phyloP scores from a whole-genome alignment of 305 asterid species.

The Fraxinus angustifolia region DNA sequence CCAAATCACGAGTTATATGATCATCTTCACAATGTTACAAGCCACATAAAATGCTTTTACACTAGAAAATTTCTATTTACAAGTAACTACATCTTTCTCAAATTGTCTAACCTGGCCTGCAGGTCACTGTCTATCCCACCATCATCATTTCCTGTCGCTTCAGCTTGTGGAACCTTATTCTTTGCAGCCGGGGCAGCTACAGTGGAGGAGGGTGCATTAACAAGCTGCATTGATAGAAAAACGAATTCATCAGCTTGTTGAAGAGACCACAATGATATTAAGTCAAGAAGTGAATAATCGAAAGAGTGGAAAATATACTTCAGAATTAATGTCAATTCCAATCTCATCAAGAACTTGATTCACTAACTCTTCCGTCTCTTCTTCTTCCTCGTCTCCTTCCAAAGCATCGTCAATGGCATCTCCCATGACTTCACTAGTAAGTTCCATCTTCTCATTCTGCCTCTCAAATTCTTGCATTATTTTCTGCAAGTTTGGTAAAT shows the following conservation, averaged over 20 bases:
- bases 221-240: slow-evolving; percentile 56
- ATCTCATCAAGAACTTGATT: slow-evolving; percentile 98
- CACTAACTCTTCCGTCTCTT: slow-evolving; percentile 94
- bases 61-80: not conserved
- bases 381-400: slow-evolving; percentile 99
- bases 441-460: slow-evolving; percentile 98
- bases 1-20: slow-evolving; percentile 21
- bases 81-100: slow-evolving; percentile 81
- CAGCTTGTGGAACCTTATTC: slow-evolving; percentile 85
- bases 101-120: slow-evolving; percentile 96
- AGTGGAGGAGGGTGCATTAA: slow-evolving; percentile 84
- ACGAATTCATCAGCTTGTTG: not conserved
- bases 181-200: slow-evolving; percentile 82
- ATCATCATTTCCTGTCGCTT: slow-evolving; percentile 75
- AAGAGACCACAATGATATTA: not conserved
- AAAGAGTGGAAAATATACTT: slow-evolving; percentile 46
- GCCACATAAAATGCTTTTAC: slow-evolving; percentile 26
- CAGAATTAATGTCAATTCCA: slow-evolving; percentile 82
- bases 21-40: slow-evolving; percentile 41
- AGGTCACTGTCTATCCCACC: slow-evolving; percentile 92
- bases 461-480: slow-evolving; percentile 98
- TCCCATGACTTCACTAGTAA: slow-evolving; percentile 90
- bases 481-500: slow-evolving; percentile 89
- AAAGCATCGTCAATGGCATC: slow-evolving; percentile 98
- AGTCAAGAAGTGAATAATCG: not conserved